Conservation (phyloP, 768 basidiomycete species). For the Aureoboletus auriporus region DNA sequence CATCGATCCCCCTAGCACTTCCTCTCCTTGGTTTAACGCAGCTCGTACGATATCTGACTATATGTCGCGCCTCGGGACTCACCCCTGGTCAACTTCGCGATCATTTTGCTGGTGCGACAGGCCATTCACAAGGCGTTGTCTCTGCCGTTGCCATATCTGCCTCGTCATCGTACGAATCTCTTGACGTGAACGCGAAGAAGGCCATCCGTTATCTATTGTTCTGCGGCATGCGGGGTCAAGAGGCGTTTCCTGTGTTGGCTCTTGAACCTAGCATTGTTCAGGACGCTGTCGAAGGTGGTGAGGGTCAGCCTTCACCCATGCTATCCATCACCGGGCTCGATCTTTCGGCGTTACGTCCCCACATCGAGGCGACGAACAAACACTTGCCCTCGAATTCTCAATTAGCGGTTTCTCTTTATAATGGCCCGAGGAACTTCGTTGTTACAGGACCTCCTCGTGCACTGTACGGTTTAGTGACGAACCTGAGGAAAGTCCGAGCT, state of each 20-base stretch:
- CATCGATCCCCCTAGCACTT: constrained; percentile 89
- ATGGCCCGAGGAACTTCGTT: constrained; percentile 87
- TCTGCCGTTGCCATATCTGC: constrained; percentile 89
- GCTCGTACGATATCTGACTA: constrained; percentile 85
- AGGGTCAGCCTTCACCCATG: constrained; percentile 94
- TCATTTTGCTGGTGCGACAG: constrained; percentile 82
- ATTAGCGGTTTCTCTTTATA: constrained; percentile 85
- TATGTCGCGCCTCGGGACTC: constrained; percentile 69
- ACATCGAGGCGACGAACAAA: constrained; percentile 84
- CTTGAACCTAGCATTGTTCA: constrained; percentile 85
- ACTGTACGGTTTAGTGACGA: constrained; percentile 91
- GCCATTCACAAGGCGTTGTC: constrained; percentile 96
- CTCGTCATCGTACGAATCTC: constrained; percentile 70
- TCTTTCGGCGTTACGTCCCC: constrained; percentile 70
- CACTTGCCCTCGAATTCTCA: constrained; percentile 77
- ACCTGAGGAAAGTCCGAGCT: constrained; percentile 86
- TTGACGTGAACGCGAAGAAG: constrained; percentile 72
- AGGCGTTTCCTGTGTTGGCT: constrained; percentile 89
- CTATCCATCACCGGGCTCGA: constrained; percentile 81
- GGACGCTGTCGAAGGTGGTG: constrained; percentile 87
- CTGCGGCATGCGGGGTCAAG: constrained; percentile 88
- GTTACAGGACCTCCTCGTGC: constrained; percentile 89
- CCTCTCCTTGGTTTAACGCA: constrained; percentile 97
- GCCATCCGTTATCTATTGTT: constrained; percentile 92
- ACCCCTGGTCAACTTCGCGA: constrained; percentile 77